Conservation (phyloP, 805 yeast species). For the Yueomyces sinensis region DNA sequence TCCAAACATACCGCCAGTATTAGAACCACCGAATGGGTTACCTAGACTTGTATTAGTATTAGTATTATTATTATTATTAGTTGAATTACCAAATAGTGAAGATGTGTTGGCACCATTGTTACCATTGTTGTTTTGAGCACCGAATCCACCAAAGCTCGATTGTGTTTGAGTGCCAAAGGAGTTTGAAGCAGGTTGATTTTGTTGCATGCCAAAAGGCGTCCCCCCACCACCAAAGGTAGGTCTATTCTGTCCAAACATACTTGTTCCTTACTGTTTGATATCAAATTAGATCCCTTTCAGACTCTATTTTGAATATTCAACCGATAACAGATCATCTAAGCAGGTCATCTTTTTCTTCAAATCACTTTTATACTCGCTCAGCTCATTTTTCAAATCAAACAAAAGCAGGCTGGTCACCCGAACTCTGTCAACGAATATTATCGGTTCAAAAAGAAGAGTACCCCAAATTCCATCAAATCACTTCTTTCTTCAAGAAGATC, state of each 20-base stretch:
- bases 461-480: no score
- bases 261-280: no score
- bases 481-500: no score
- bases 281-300: no score
- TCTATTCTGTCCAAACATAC: background rate
- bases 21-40: conserved; percentile 9
- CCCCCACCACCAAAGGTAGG: background rate
- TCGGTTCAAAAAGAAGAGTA: no score
- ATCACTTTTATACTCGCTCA: no score
- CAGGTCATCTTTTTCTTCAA: no score
- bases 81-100: conserved; percentile 13
- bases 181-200: conserved; percentile 1
- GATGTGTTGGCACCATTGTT: conserved; percentile 9
- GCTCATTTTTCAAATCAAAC: no score
- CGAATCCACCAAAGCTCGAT: background rate
- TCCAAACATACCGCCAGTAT: conserved; percentile 5
- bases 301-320: no score
- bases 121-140: background rate
- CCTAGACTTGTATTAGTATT: conserved; percentile 1
- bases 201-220: background rate
- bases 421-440: no score
- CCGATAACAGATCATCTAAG: no score
- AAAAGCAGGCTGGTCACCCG: no score
- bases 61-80: conserved; percentile 5
- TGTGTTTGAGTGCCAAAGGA: background rate